phyloP scores from a whole-genome alignment of 2,329 filamentous ascomycete species.

The Fusarium piperis region DNA sequence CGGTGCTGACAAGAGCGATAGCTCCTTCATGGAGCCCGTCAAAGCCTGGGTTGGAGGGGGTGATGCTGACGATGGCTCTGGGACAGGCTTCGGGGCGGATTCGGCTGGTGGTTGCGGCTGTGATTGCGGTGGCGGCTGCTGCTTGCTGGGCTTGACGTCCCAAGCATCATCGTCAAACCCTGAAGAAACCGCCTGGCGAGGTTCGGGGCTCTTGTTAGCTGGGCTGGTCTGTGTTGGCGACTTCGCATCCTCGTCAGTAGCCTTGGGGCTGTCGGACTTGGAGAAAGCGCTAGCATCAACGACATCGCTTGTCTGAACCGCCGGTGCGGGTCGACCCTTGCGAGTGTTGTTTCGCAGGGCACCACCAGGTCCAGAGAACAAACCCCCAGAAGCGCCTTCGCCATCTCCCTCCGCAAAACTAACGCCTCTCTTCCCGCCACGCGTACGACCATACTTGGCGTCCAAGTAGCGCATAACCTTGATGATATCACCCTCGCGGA shows the following conservation, averaged over 20 bases:
- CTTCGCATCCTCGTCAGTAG: conserved; percentile 33
- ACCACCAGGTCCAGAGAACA: conserved; percentile 95
- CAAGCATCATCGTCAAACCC: conserved; percentile 98
- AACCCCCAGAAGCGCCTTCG: conserved; percentile 69
- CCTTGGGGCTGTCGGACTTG: conserved; percentile 56
- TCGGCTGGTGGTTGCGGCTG: conserved; percentile 28
- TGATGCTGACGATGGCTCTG: conserved; percentile 25
- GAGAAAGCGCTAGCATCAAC: conserved; percentile 90
- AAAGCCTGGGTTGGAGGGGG: conserved; percentile 58
- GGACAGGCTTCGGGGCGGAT: conserved; percentile 37
- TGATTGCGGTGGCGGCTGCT: conserved; percentile 45
- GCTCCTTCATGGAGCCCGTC: conserved; percentile 73
- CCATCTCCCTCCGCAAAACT: conserved; percentile 58
- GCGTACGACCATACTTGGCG: conserved; percentile 75
- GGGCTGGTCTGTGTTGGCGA: conserved; percentile 37
- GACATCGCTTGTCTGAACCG: conserved; percentile 85
- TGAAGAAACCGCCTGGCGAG: conserved; percentile 43
- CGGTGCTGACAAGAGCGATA: conserved; percentile 63
- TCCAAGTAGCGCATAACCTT: conserved; percentile 93
- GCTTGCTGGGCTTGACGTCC: conserved; percentile 88
- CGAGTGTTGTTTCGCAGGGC: conserved; percentile 92
- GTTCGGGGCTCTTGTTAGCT: conserved; percentile 45
- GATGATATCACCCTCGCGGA: conserved; percentile 96
- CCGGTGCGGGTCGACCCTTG: conserved; percentile 87
- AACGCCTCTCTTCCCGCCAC: conserved; percentile 50